Percentiles rank a stretch among this genome's conserved stretches.
These are phyloP conservation scores for Clonostachys chloroleuca DNA, from an alignment of 2,329 filamentous ascomycete genomes.

Conservation along the genomic window DNA sequence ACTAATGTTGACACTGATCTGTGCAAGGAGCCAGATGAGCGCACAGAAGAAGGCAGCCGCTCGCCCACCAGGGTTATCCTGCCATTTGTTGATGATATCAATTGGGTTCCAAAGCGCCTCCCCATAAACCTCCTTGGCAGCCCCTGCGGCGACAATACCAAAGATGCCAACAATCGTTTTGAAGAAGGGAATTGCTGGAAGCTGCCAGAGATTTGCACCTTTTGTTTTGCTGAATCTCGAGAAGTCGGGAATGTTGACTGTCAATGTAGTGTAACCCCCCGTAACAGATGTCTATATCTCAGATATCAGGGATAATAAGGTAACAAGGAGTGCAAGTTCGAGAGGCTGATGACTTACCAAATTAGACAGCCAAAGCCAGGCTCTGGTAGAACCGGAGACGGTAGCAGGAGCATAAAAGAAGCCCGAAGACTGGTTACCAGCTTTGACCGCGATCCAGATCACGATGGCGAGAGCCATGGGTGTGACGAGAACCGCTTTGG, in stretches of 20 bases:
- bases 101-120: slow-evolving; percentile 43
- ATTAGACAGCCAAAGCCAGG: neutral
- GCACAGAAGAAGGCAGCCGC: slow-evolving; percentile 23
- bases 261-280: neutral
- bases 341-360: neutral
- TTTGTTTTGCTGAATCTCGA: neutral
- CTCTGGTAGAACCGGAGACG: neutral
- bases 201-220: neutral
- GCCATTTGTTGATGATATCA: slow-evolving; percentile 35
- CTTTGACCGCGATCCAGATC: slow-evolving; percentile 18
- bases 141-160: slow-evolving; percentile 41
- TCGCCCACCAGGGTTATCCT: slow-evolving; percentile 13
- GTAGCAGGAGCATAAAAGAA: neutral
- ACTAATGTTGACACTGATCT: slow-evolving; percentile 19
- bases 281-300: neutral
- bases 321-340: neutral
- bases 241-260: neutral
- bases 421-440: neutral
- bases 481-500: slow-evolving; percentile 18
- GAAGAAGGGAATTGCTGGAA: slow-evolving; percentile 37
- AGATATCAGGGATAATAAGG: too few species aligned
- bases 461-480: slow-evolving; percentile 12
- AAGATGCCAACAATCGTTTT: slow-evolving; percentile 27
- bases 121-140: slow-evolving; percentile 37
- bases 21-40: slow-evolving; percentile 30